phyloP scores from a whole-genome alignment of 805 yeast species.

The Wickerhamiella allomyrinae region DNA sequence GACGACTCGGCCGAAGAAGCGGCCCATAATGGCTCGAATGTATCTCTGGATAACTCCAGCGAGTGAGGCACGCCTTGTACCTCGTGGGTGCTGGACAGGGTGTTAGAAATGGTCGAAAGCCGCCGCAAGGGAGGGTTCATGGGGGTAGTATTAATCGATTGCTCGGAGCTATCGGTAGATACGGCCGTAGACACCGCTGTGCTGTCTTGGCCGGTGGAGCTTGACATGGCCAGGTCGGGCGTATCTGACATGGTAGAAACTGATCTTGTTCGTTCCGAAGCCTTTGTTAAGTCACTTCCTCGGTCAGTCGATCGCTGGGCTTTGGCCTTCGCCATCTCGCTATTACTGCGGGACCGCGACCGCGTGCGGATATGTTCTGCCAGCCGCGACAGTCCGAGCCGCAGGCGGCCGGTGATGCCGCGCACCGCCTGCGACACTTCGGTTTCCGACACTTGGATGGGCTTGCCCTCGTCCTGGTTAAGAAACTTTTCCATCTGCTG shows the following conservation, averaged over 20 bases:
- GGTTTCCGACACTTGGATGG: constrained; percentile 45
- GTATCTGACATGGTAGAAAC: too few species aligned
- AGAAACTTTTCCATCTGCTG: constrained; percentile 21
- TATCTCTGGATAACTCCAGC: background rate
- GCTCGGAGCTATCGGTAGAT: too few species aligned
- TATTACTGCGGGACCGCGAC: constrained; percentile 6
- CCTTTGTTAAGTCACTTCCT: too few species aligned
- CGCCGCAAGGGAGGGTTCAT: too few species aligned
- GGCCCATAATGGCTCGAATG: constrained; percentile 1
- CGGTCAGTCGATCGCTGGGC: too few species aligned
- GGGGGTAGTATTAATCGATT: too few species aligned
- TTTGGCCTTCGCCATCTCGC: too few species aligned
- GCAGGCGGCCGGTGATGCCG: constrained; percentile 61
- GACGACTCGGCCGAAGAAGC: background rate
- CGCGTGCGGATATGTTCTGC: constrained; percentile 10
- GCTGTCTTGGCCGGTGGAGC: too few species aligned
- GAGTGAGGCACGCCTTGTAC: background rate
- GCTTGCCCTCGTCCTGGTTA: constrained; percentile 23
- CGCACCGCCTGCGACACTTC: constrained; percentile 67
- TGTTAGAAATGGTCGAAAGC: background rate
- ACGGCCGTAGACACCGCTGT: too few species aligned
- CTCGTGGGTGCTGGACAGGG: background rate
- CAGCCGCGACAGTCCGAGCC: constrained; percentile 28
- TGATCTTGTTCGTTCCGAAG: too few species aligned
- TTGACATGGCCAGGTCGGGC: too few species aligned